A percentile compares a stretch with the other conserved stretches of the same genome.
These are phyloP conservation scores for Epichloe scottii DNA, from an alignment of 2,329 filamentous ascomycete species.

Conservation along the genomic window DNA sequence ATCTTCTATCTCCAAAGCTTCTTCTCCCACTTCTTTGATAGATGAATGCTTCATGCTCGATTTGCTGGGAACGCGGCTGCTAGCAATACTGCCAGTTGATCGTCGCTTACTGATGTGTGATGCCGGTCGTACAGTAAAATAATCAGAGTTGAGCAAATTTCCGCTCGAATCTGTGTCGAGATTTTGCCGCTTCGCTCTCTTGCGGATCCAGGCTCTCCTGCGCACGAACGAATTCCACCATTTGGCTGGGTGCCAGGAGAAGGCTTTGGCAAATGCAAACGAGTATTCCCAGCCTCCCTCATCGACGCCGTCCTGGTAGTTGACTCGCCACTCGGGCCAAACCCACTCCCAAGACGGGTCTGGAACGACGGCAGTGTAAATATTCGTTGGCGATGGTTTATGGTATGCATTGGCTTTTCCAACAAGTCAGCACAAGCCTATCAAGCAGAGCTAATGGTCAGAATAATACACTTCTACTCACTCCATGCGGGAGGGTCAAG, in stretches of 20 bases:
- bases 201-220: conserved; percentile 74
- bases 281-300: conserved; percentile 95
- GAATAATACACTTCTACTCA: conserved; percentile 11
- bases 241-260: conserved; percentile 76
- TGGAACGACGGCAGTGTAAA: conserved; percentile 79
- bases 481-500: conserved; percentile 80
- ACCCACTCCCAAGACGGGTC: conserved; percentile 94
- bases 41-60: conserved; percentile 24
- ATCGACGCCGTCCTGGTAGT: conserved; percentile 63
- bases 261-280: conserved; percentile 64
- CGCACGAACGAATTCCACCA: conserved; percentile 97
- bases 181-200: conserved; percentile 50
- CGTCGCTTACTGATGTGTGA: conserved; percentile 20
- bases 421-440: conserved; percentile 2
- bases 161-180: conserved; percentile 37
- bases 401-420: conserved; percentile 46
- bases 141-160: conserved; percentile 61
- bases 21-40: conserved; percentile 35
- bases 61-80: conserved; percentile 21
- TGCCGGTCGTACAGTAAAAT: conserved; percentile 63
- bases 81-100: conserved; percentile 21
- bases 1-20: conserved; percentile 46
- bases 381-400: conserved; percentile 50
- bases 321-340: conserved; percentile 52
- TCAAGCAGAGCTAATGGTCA: not conserved